These are phyloP conservation scores for Penicillium soppii DNA, from an alignment of 495 filamentous ascomycete species.

Conservation along the genomic window DNA sequence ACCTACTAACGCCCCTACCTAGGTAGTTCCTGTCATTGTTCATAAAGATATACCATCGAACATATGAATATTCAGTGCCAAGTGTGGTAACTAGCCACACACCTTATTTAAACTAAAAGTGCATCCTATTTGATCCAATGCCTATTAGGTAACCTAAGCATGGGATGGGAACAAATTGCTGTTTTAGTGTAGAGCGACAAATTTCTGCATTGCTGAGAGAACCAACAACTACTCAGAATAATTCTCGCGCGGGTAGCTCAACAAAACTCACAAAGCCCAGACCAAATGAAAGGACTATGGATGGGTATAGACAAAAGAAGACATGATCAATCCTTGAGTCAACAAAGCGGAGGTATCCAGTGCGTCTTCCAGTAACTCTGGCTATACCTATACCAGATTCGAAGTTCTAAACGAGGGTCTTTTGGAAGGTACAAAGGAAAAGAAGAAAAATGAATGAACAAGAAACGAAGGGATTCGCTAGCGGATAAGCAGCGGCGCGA, in stretches of 20 bases:
- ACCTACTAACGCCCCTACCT: too few relatives aligned
- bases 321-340: background rate
- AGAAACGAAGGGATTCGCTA: conserved; percentile 15
- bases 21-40: too few relatives aligned
- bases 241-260: background rate
- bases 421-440: background rate
- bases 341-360: conserved; percentile 1
- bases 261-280: background rate
- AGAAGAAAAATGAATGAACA: conserved; percentile 19
- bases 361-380: background rate
- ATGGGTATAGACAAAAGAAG: conserved; percentile 17
- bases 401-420: background rate
- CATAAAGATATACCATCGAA: too few relatives aligned
- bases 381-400: background rate
- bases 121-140: too few relatives aligned
- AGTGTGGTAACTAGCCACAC: too few relatives aligned
- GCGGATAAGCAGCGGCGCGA: conserved; percentile 46
- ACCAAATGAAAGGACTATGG: background rate
- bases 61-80: too few relatives aligned
- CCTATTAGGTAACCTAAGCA: too few relatives aligned
- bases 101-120: too few relatives aligned
- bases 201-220: too few relatives aligned
- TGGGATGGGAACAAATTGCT: too few relatives aligned
- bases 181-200: too few relatives aligned
- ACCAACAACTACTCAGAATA: background rate